Conservation (phyloP, 169 alveolate species). For the Eimeria acervulina region DNA sequence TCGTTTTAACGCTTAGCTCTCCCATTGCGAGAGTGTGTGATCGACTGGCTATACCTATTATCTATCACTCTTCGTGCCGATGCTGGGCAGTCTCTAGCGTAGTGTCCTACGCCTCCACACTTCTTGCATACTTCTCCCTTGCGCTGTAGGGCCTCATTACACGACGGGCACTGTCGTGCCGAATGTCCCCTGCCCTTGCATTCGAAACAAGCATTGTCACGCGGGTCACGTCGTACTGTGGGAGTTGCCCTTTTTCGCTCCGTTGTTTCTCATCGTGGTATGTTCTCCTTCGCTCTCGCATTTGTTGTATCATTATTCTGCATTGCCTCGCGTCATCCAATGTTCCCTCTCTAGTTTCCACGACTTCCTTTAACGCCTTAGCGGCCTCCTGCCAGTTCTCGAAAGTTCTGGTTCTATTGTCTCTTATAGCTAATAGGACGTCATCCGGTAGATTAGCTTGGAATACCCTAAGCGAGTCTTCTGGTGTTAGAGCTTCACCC, state of each 20-base stretch:
- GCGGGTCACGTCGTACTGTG: not conserved
- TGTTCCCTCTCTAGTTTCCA: not conserved
- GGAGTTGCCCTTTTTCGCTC: not conserved
- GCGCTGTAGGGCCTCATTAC: not conserved
- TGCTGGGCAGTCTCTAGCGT: constrained; percentile 3
- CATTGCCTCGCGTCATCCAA: not conserved
- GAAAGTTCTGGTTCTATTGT: not conserved
- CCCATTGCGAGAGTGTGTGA: too few relatives aligned
- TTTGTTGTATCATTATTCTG: not conserved
- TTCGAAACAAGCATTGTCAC: not conserved
- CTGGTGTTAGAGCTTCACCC: not conserved
- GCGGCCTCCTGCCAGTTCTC: not conserved
- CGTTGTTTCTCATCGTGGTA: not conserved
- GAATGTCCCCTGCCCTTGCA: not conserved
- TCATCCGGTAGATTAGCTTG: not conserved
- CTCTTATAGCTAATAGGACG: not conserved
- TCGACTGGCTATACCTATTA: too few relatives aligned
- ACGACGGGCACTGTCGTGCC: not conserved
- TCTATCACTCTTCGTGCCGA: not conserved
- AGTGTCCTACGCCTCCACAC: constrained; percentile 18
- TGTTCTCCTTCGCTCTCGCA: not conserved
- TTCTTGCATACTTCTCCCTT: not conserved
- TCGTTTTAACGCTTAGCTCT: too few relatives aligned
- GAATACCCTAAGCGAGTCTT: not conserved
- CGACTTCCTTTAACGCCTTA: not conserved